Evolutionary conservation across 306 rosid species (phyloP).

Genomic region (Begonia fuchsioides): DNA sequence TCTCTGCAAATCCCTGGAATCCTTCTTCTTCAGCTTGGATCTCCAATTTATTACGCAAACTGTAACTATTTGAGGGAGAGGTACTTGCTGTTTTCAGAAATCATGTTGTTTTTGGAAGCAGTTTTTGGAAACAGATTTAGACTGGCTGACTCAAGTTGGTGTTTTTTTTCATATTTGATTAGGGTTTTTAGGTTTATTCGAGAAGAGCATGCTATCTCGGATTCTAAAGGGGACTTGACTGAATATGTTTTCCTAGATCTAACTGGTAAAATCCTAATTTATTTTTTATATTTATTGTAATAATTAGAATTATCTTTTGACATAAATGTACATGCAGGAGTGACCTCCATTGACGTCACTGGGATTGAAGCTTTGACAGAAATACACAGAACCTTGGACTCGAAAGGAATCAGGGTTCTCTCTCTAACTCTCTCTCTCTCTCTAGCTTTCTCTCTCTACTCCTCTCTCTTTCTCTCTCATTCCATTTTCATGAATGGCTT

Average conservation of each 20-base stretch:
- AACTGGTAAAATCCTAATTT: slow-evolving; percentile 30
- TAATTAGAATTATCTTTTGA: too few relatives aligned
- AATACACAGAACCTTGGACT: slow-evolving; percentile 19
- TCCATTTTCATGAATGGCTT: neutral
- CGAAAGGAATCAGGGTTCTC: slow-evolving; percentile 37
- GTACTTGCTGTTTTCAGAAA: slow-evolving; percentile 8
- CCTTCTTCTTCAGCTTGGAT: slow-evolving; percentile 56
- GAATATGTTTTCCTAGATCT: slow-evolving; percentile 54
- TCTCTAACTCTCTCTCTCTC: neutral
- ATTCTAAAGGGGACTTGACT: slow-evolving; percentile 11
- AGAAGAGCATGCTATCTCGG: slow-evolving; percentile 21
- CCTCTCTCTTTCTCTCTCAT: too few relatives aligned
- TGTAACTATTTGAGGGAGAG: slow-evolving; percentile 58
- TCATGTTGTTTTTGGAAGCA: too few relatives aligned
- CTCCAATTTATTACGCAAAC: slow-evolving; percentile 80
- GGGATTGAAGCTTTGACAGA: slow-evolving; percentile 58
- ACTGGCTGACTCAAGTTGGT: too few relatives aligned
- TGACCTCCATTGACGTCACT: slow-evolving; percentile 59
- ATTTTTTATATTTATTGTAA: too few relatives aligned
- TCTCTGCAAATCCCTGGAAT: slow-evolving; percentile 26
- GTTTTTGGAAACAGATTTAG: too few relatives aligned
- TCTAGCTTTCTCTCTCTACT: too few relatives aligned
- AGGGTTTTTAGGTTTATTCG: slow-evolving; percentile 68
- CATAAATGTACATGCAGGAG: slow-evolving; percentile 30
- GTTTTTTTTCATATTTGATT: slow-evolving; percentile 5